Conservation (phyloP, 495 filamentous ascomycete genomes). For the Parachaetomium inaequale region DNA sequence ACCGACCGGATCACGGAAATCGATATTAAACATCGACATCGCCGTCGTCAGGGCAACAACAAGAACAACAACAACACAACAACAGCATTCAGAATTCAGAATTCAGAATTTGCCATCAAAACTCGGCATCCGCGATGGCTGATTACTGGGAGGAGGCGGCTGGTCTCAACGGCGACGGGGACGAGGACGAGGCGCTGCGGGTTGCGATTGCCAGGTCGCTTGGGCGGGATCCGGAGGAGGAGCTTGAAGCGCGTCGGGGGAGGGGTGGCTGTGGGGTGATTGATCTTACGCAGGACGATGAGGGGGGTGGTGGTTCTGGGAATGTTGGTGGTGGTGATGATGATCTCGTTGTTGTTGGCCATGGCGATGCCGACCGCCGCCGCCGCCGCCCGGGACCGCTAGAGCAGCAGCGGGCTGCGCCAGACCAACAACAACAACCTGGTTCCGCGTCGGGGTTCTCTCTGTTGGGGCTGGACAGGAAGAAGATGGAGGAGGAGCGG, state of each 20-base stretch:
- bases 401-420: neutral
- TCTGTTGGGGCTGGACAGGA: constrained; percentile 58
- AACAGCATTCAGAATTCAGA: neutral
- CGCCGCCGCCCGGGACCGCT: neutral
- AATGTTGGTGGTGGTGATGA: neutral
- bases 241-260: neutral
- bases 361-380: neutral
- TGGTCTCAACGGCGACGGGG: constrained; percentile 31
- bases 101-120: neutral
- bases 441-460: constrained; percentile 6
- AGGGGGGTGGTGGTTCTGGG: constrained; percentile 5
- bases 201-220: constrained; percentile 45
- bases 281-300: constrained; percentile 26
- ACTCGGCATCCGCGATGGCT: constrained; percentile 1
- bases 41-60: too few species aligned
- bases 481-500: constrained; percentile 82
- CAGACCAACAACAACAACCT: neutral
- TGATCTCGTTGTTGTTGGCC: neutral
- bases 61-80: too few species aligned
- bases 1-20: too few species aligned
- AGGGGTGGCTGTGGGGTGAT: neutral
- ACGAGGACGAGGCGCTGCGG: constrained; percentile 46
- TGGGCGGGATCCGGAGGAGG: constrained; percentile 29
- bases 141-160: neutral
- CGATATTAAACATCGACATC: neutral